Percentiles rank a stretch among this genome's conserved stretches.
Evolutionary conservation across 2,329 filamentous ascomycete species (phyloP).

Genomic region (Aspergillus proliferans): DNA sequence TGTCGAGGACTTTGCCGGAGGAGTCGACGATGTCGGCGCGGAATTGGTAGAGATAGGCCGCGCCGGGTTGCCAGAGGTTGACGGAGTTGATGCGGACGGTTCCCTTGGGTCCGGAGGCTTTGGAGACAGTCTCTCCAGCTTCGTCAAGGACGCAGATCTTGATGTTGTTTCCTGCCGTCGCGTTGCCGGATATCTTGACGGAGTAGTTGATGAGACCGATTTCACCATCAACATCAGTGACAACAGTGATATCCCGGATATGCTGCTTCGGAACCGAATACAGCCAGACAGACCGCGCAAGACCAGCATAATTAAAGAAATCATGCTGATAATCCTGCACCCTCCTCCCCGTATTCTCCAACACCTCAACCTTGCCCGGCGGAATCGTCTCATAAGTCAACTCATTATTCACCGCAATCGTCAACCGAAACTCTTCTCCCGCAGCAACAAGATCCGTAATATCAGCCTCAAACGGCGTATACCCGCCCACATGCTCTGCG

Average conservation of each 20-base stretch:
- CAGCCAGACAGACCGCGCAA: slow-evolving; percentile 23
- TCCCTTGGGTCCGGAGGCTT: slow-evolving; percentile 6
- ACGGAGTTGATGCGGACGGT: slow-evolving; percentile 10
- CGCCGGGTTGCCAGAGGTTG: slow-evolving; percentile 21
- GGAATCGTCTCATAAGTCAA: slow-evolving; percentile 25
- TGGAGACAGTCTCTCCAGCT: background rate
- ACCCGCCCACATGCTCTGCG: slow-evolving; percentile 20
- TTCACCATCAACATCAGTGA: slow-evolving; percentile 11
- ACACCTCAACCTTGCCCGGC: slow-evolving; percentile 11
- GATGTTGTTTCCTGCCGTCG: background rate
- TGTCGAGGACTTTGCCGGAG: slow-evolving; percentile 8
- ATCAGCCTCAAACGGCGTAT: slow-evolving; percentile 23
- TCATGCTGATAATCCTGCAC: slow-evolving; percentile 24
- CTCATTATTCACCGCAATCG: slow-evolving; percentile 26
- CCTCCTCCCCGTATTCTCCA: slow-evolving; percentile 10
- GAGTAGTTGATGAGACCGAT: slow-evolving; percentile 2
- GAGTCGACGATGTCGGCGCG: slow-evolving; percentile 11
- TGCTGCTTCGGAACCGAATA: slow-evolving; percentile 16
- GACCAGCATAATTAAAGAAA: slow-evolving; percentile 27
- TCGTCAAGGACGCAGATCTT: background rate
- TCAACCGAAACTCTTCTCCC: slow-evolving; percentile 20
- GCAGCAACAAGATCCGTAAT: slow-evolving; percentile 15
- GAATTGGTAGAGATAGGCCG: slow-evolving; percentile 22
- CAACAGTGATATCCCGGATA: slow-evolving; percentile 19
- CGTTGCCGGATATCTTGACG: background rate